Evolutionary conservation across 2,329 filamentous ascomycete species (phyloP).

Genomic region (Botrytis galanthina): DNA sequence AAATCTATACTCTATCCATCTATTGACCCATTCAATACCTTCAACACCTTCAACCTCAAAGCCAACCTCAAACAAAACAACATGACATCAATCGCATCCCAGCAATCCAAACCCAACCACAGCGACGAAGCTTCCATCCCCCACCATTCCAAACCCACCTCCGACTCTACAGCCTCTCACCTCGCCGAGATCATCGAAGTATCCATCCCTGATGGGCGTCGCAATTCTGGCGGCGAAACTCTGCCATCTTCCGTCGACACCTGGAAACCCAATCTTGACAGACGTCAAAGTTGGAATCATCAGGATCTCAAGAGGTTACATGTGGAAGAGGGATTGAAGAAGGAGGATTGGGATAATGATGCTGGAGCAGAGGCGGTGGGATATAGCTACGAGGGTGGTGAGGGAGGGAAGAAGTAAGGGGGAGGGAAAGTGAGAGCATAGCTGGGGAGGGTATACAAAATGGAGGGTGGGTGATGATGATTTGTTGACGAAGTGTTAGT

Average conservation of each 20-base stretch:
- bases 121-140: neutral
- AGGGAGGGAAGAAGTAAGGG: too few relatives aligned
- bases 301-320: slow-evolving; percentile 34
- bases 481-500: too few relatives aligned
- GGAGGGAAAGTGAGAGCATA: too few relatives aligned
- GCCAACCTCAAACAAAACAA: neutral
- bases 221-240: slow-evolving; percentile 31
- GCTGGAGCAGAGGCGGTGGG: neutral
- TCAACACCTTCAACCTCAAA: neutral
- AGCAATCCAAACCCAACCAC: neutral
- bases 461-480: neutral
- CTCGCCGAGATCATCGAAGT: neutral
- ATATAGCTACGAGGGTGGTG: neutral
- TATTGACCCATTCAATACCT: neutral
- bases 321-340: neutral
- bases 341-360: slow-evolving; percentile 9
- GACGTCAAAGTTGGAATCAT: slow-evolving; percentile 32
- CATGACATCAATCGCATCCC: neutral
- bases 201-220: slow-evolving; percentile 30
- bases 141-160: neutral
- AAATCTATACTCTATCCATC: neutral
- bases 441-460: too few relatives aligned
- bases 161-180: neutral
- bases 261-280: slow-evolving; percentile 32
- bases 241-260: slow-evolving; percentile 27